Evolutionary conservation across 352 stramenopile genomes (phyloP).

Genomic region (Globisporangium paddicum): DNA sequence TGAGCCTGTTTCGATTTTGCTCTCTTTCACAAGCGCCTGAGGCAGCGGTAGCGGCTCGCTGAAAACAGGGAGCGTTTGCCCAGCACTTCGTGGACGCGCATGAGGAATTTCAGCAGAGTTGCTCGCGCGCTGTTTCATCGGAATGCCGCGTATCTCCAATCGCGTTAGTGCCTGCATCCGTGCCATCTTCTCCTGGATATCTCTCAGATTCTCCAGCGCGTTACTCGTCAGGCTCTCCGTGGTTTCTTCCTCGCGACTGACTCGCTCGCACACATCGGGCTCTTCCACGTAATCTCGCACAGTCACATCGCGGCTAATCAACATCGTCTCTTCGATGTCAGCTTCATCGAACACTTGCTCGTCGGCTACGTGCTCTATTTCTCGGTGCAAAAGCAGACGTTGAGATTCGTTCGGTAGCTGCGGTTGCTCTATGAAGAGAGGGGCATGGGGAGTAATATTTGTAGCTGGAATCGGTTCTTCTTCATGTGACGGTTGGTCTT

Average conservation of each 20-base stretch:
- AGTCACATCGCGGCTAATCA: slow-evolving; percentile 3
- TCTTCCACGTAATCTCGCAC: not conserved
- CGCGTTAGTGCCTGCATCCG: slow-evolving; percentile 8
- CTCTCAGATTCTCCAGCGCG: slow-evolving; percentile 12
- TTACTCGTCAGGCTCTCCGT: slow-evolving; percentile 5
- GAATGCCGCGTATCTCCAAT: slow-evolving; percentile 11
- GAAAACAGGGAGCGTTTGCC: not conserved
- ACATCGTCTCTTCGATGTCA: slow-evolving; percentile 16
- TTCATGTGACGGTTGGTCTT: not conserved
- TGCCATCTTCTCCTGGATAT: slow-evolving; percentile 13
- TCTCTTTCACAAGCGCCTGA: not conserved
- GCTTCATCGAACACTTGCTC: not conserved
- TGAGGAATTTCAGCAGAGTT: not conserved
- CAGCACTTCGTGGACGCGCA: not conserved
- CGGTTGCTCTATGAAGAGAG: not conserved
- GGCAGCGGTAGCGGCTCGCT: not conserved
- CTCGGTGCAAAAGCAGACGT: not conserved
- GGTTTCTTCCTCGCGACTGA: not conserved
- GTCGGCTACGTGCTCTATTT: not conserved
- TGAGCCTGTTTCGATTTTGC: not conserved
- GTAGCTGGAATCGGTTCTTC: not conserved
- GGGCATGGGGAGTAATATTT: not conserved
- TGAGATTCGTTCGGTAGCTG: not conserved
- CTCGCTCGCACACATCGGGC: not conserved
- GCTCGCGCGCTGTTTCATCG: slow-evolving; percentile 5